A percentile compares a stretch with the other conserved stretches of the same genome.
Conservation (phyloP, 208 protist species). For the Acanthamoeba healyi region DNA sequence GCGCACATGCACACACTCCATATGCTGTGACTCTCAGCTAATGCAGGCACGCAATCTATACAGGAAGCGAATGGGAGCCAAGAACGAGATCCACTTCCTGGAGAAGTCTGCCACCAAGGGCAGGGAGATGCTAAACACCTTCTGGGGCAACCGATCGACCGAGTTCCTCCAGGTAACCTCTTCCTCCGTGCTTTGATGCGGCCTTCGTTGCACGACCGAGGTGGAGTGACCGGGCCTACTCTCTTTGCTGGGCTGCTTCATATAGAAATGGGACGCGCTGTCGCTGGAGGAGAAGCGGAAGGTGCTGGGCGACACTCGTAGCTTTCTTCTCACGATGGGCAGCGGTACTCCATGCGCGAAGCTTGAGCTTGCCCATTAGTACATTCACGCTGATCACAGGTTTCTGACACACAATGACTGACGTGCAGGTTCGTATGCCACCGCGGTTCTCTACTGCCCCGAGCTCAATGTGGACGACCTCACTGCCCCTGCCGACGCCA, state of each 20-base stretch:
- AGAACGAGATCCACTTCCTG: conserved; percentile 73
- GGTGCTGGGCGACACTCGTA: neutral
- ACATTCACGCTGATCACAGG: no score
- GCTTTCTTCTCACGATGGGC: conserved; percentile 67
- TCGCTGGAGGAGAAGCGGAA: conserved; percentile 38
- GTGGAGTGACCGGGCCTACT: no score
- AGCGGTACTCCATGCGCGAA: neutral
- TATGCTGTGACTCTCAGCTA: no score
- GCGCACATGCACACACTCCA: no score
- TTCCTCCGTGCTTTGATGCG: neutral
- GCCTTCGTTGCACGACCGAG: no score
- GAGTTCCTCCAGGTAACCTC: conserved; percentile 11
- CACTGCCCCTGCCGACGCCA: neutral
- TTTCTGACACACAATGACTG: no score
- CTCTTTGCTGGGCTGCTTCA: no score
- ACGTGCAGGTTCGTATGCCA: conserved; percentile 49
- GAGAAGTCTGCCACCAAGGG: conserved; percentile 69
- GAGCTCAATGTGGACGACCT: conserved; percentile 71
- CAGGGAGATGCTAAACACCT: conserved; percentile 29
- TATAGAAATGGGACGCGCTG: conserved; percentile 49
- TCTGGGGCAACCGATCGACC: conserved; percentile 28
- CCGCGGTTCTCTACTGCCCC: conserved; percentile 68
- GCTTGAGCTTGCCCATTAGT: neutral
- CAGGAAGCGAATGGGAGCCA: conserved; percentile 64
- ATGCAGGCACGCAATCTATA: no score